Evolutionary conservation across 2,329 filamentous ascomycete genomes (phyloP).

Genomic region (Neurospora crassa): DNA sequence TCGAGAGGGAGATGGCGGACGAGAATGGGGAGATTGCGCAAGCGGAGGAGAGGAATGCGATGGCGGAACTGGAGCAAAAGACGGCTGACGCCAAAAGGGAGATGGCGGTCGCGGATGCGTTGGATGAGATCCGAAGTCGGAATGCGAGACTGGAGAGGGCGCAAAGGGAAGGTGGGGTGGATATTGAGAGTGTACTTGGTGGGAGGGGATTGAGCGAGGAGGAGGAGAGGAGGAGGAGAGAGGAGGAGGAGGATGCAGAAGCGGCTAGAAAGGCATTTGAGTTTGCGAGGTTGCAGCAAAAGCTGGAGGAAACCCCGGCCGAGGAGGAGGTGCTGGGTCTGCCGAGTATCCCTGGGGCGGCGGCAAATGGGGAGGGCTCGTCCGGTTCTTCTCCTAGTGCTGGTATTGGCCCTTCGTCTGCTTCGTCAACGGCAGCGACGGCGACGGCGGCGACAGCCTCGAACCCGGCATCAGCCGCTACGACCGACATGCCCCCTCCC

Average conservation of each 20-base stretch:
- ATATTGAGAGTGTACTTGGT: constrained; percentile 42
- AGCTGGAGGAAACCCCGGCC: constrained; percentile 37
- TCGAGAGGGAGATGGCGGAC: constrained; percentile 52
- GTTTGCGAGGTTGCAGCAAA: constrained; percentile 42
- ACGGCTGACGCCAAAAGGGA: constrained; percentile 86
- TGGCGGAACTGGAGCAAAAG: constrained; percentile 92
- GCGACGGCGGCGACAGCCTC: constrained; percentile 20
- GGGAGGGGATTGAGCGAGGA: constrained; percentile 29
- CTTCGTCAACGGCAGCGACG: constrained; percentile 16
- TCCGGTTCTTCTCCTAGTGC: constrained; percentile 11
- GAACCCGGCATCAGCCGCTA: constrained; percentile 26
- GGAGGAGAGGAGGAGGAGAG: constrained; percentile 51
- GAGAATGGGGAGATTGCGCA: constrained; percentile 37
- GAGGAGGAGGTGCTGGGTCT: constrained; percentile 30
- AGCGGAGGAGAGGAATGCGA: constrained; percentile 68
- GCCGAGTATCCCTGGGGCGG: constrained; percentile 3
- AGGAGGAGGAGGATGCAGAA: constrained; percentile 77
- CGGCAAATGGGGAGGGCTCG: constrained; percentile 2
- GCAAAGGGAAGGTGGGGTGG: constrained; percentile 59
- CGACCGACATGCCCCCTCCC: constrained; percentile 30
- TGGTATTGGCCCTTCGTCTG: constrained; percentile 14
- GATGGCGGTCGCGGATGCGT: constrained; percentile 91
- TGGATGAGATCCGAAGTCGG: constrained; percentile 87
- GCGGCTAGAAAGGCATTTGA: constrained; percentile 71
- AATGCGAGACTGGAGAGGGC: constrained; percentile 82